phyloP scores from a whole-genome alignment of 2,329 filamentous ascomycete species.

The Penicillium sp. region DNA sequence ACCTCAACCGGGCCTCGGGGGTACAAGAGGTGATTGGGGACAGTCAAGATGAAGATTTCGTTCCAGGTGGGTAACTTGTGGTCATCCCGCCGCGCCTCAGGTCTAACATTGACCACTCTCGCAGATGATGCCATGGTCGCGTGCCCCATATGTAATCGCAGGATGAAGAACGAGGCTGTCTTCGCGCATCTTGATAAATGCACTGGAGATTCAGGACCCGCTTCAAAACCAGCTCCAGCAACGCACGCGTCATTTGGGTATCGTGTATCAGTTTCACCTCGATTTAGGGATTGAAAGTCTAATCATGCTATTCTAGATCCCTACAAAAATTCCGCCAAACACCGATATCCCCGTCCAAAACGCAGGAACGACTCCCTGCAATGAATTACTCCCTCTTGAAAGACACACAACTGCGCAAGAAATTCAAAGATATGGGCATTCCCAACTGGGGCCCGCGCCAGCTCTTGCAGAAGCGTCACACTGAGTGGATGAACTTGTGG shows the following conservation, averaged over 20 bases:
- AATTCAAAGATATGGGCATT: slow-evolving; percentile 78
- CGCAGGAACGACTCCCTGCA: slow-evolving; percentile 69
- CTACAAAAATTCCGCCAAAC: slow-evolving; percentile 24
- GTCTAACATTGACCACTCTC: slow-evolving; percentile 20
- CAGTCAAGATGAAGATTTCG: slow-evolving; percentile 44
- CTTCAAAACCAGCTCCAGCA: slow-evolving; percentile 7
- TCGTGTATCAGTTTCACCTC: neutral
- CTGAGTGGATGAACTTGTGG: slow-evolving; percentile 93
- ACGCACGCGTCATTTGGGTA: slow-evolving; percentile 34
- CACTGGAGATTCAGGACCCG: slow-evolving; percentile 36
- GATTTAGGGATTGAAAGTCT: slow-evolving; percentile 14
- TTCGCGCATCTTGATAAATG: slow-evolving; percentile 78
- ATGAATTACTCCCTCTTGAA: slow-evolving; percentile 88
- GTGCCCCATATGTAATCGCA: slow-evolving; percentile 77
- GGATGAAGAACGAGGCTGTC: slow-evolving; percentile 79
- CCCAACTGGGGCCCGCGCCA: slow-evolving; percentile 67
- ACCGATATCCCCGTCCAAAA: slow-evolving; percentile 34
- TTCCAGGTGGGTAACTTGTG: slow-evolving; percentile 33
- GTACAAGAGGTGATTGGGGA: slow-evolving; percentile 41
- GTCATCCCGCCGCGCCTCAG: neutral
- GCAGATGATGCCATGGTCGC: slow-evolving; percentile 73
- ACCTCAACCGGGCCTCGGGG: slow-evolving; percentile 14
- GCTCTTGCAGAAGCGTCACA: slow-evolving; percentile 77
- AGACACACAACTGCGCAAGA: slow-evolving; percentile 75
- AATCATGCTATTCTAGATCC: slow-evolving; percentile 23